Percentiles rank a stretch among this genome's conserved stretches.
phyloP scores from a whole-genome alignment of 2,329 filamentous ascomycete genomes.

The Xylariaceae sp. region DNA sequence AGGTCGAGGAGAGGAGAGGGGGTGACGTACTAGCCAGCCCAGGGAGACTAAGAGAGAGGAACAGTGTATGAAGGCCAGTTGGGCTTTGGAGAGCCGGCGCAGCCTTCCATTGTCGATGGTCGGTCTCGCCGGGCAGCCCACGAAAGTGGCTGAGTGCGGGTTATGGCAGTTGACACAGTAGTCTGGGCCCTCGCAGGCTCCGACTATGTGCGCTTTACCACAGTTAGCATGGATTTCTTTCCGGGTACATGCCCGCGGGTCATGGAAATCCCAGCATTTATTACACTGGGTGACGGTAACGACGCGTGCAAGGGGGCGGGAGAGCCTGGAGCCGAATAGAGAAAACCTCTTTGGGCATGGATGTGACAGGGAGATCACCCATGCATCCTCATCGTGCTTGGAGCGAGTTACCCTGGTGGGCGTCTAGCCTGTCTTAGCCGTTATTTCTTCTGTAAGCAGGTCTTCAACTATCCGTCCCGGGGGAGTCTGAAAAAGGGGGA shows the following conservation, averaged over 20 bases:
- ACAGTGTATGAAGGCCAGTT: neutral
- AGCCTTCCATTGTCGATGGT: neutral
- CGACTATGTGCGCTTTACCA: neutral
- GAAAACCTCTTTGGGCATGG: neutral
- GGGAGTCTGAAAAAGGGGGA: neutral
- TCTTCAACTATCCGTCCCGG: neutral
- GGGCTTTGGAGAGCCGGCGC: neutral
- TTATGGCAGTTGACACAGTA: neutral
- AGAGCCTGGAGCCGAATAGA: neutral
- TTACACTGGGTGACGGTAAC: neutral
- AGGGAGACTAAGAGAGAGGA: too few species aligned
- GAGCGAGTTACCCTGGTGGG: neutral
- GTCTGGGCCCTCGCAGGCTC: neutral
- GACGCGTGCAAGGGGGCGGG: neutral
- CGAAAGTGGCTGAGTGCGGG: neutral
- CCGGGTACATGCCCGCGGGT: neutral
- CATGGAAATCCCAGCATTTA: slow-evolving; percentile 1
- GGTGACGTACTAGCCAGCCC: too few species aligned
- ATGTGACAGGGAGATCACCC: neutral
- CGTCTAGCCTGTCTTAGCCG: neutral
- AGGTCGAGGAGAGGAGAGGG: too few species aligned
- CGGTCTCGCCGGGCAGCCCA: neutral
- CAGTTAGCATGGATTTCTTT: neutral
- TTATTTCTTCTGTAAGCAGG: neutral
- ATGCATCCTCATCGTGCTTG: neutral